A percentile compares a stretch with the other conserved stretches of the same genome.
phyloP scores from a whole-genome alignment of 768 basidiomycete species.

The Tulasnella sp. region DNA sequence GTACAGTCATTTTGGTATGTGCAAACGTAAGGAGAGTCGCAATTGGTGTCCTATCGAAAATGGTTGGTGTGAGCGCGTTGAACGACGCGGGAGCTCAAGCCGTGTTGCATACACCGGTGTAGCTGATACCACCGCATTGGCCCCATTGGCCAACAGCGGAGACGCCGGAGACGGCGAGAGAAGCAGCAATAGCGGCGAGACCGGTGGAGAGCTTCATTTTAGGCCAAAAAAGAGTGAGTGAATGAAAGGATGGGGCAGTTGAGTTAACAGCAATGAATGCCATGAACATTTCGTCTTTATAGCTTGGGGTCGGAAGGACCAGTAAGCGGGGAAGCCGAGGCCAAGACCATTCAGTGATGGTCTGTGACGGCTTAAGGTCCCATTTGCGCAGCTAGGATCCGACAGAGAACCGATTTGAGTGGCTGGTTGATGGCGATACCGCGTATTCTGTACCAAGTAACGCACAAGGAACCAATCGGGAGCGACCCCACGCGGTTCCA shows the following conservation, averaged over 20 bases:
- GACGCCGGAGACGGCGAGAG: neutral
- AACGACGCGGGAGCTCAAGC: neutral
- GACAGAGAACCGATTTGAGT: neutral
- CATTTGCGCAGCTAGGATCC: neutral
- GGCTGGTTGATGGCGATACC: neutral
- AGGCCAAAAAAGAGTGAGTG: neutral
- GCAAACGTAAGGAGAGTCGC: slow-evolving; percentile 10
- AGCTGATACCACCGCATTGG: slow-evolving; percentile 6
- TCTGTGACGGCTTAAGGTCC: neutral
- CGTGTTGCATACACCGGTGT: neutral
- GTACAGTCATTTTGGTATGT: slow-evolving; percentile 8
- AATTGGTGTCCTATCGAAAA: neutral
- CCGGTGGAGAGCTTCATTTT: slow-evolving; percentile 11
- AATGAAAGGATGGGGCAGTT: neutral
- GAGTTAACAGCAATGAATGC: neutral
- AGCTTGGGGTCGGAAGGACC: neutral
- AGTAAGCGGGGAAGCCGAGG: neutral
- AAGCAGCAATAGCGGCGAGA: slow-evolving; percentile 6
- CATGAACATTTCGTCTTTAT: neutral
- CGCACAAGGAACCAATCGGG: neutral
- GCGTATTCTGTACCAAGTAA: neutral
- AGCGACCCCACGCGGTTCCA: neutral
- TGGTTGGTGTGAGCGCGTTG: neutral
- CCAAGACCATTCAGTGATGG: neutral
- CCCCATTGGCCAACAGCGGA: slow-evolving; percentile 12